These are phyloP conservation scores for Claviceps pusilla DNA, from an alignment of 2,329 filamentous ascomycete species.

Conservation along the genomic window DNA sequence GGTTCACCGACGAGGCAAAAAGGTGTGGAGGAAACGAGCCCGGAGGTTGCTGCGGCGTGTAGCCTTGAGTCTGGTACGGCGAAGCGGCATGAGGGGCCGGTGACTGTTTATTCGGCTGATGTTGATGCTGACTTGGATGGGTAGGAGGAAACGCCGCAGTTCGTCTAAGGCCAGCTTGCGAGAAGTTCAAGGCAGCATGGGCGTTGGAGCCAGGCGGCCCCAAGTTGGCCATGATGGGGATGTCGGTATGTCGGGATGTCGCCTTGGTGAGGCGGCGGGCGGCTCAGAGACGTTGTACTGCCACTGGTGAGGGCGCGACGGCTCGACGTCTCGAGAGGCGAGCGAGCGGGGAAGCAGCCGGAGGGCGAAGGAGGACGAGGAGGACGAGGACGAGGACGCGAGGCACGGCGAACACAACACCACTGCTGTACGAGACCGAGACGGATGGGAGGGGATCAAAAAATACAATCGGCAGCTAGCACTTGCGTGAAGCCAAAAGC, in stretches of 20 bases:
- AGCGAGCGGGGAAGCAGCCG: no score
- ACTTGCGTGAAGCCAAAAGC: neutral
- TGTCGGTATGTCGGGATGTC: neutral
- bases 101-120: slow-evolving; percentile 39
- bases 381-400: neutral
- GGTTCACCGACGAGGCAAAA: slow-evolving; percentile 33
- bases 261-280: neutral
- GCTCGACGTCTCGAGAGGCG: neutral
- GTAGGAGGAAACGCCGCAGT: slow-evolving; percentile 27
- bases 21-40: slow-evolving; percentile 37
- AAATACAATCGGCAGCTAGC: neutral
- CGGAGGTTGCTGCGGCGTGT: slow-evolving; percentile 36
- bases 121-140: slow-evolving; percentile 34
- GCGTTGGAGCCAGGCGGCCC: slow-evolving; percentile 34
- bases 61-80: slow-evolving; percentile 39
- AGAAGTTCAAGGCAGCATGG: slow-evolving; percentile 38
- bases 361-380: neutral
- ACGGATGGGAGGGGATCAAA: no score
- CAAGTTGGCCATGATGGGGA: slow-evolving; percentile 30
- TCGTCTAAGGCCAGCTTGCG: slow-evolving; percentile 35
- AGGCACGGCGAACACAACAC: neutral
- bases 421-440: neutral
- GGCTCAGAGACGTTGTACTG: neutral
- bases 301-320: slow-evolving; percentile 1
- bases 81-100: slow-evolving; percentile 39